A percentile compares a stretch with the other conserved stretches of the same genome.
Conservation (phyloP, 208 protist species). For the Leishmania aethiopica region DNA sequence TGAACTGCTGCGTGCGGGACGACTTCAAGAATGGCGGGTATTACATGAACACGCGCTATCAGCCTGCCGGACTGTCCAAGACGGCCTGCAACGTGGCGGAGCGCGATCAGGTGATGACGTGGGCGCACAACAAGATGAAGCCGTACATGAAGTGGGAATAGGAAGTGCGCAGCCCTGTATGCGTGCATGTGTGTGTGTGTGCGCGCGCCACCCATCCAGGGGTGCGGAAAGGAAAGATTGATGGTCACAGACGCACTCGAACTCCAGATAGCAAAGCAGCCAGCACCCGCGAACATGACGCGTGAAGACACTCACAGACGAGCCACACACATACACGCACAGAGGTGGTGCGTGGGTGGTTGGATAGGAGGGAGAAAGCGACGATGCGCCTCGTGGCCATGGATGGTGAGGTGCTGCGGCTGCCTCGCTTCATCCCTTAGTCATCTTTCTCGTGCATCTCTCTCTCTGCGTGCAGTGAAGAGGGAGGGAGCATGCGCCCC, state of each 20-base stretch:
- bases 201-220: not conserved
- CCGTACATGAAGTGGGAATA: conserved; percentile 84
- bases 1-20: conserved; percentile 80
- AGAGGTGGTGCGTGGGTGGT: not conserved
- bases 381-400: not conserved
- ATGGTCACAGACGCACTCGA: not conserved
- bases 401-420: not conserved
- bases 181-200: not conserved
- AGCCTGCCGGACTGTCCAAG: conserved; percentile 64
- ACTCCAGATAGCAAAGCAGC: not conserved
- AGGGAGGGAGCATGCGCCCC: not conserved
- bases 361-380: not conserved
- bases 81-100: conserved; percentile 64
- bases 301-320: not conserved
- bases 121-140: conserved; percentile 74
- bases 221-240: not conserved
- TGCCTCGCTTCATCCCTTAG: not conserved
- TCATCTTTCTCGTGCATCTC: not conserved
- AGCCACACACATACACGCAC: too few species aligned
- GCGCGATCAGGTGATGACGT: conserved; percentile 66
- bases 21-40: conserved; percentile 83
- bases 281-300: not conserved
- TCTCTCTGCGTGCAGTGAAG: not conserved
- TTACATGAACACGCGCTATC: conserved; percentile 76
- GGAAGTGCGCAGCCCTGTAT: conserved; percentile 3